phyloP scores from a whole-genome alignment of 2,329 filamentous ascomycete species.

The Cytospora schulzeri region DNA sequence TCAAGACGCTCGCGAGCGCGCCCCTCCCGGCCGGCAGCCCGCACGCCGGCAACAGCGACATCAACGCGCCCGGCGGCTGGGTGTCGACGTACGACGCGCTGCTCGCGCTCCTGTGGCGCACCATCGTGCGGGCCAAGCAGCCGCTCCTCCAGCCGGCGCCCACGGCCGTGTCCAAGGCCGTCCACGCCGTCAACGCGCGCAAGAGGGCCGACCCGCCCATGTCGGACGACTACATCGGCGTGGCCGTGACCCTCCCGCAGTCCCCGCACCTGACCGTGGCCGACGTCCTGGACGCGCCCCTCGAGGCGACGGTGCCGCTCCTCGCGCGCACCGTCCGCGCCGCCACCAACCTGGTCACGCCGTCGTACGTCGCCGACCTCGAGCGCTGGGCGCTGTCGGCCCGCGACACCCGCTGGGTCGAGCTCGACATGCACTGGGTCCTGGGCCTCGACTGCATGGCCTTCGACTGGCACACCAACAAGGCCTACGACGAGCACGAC shows the following conservation, averaged over 20 bases:
- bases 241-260: conserved; percentile 30
- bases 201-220: conserved; percentile 31
- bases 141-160: conserved; percentile 29
- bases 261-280: conserved; percentile 27
- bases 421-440: conserved; percentile 32
- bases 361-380: conserved; percentile 30
- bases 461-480: conserved; percentile 35
- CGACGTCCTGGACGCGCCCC: conserved; percentile 11
- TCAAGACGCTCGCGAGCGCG: conserved; percentile 28
- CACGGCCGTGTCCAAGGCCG: conserved; percentile 7
- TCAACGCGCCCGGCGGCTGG: conserved; percentile 20
- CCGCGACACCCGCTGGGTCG: conserved; percentile 32
- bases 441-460: conserved; percentile 34
- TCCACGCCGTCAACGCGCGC: conserved; percentile 34
- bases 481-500: conserved; percentile 33
- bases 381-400: conserved; percentile 32
- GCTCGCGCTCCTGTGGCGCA: conserved; percentile 33
- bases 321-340: conserved; percentile 32
- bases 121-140: conserved; percentile 30
- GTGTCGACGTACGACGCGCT: conserved; percentile 36
- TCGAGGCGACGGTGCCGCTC: conserved; percentile 25
- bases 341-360: conserved; percentile 31
- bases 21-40: not conserved
- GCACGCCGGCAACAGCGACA: not conserved
- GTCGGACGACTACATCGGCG: conserved; percentile 32